phyloP scores from a whole-genome alignment of 2,329 filamentous ascomycete species.

The Thielaviopsis punctulata region DNA sequence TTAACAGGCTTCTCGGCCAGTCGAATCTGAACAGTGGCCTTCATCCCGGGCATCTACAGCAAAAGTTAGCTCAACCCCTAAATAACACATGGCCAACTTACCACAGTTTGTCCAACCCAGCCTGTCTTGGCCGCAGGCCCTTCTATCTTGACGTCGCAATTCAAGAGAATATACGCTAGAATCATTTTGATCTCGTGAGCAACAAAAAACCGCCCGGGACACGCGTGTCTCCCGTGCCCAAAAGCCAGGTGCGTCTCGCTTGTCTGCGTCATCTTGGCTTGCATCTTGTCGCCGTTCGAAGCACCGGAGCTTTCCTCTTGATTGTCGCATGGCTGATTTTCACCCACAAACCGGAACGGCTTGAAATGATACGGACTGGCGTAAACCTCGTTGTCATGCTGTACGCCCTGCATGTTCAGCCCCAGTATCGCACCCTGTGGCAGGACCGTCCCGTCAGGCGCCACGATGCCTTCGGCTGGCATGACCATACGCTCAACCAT shows the following conservation, averaged over 20 bases:
- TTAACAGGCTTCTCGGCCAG: conserved; percentile 5
- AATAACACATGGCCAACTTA: conserved; percentile 16
- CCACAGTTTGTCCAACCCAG: conserved; percentile 28
- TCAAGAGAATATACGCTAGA: conserved; percentile 30
- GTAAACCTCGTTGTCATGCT: conserved; percentile 30
- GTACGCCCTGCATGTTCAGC: conserved; percentile 26
- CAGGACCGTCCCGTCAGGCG: conserved; percentile 26
- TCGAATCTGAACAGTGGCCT: conserved; percentile 17
- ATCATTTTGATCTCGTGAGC: conserved; percentile 39
- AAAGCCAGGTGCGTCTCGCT: conserved; percentile 34
- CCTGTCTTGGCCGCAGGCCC: conserved; percentile 22
- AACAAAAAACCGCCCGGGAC: conserved; percentile 39
- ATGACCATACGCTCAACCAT: conserved; percentile 30
- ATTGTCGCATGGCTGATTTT: too few relatives aligned
- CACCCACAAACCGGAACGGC: conserved; percentile 29
- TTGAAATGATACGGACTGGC: conserved; percentile 26
- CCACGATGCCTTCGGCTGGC: conserved; percentile 20
- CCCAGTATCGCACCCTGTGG: conserved; percentile 27
- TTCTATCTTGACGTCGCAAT: conserved; percentile 33
- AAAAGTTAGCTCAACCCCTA: neutral
- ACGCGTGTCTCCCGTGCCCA: conserved; percentile 39
- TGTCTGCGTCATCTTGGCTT: conserved; percentile 36
- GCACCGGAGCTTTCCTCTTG: too few relatives aligned
- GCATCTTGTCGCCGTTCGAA: conserved; percentile 19
- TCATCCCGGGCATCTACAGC: conserved; percentile 15